Conservation (phyloP, 2,329 filamentous ascomycete species). For the Paecilomyces sp. region DNA sequence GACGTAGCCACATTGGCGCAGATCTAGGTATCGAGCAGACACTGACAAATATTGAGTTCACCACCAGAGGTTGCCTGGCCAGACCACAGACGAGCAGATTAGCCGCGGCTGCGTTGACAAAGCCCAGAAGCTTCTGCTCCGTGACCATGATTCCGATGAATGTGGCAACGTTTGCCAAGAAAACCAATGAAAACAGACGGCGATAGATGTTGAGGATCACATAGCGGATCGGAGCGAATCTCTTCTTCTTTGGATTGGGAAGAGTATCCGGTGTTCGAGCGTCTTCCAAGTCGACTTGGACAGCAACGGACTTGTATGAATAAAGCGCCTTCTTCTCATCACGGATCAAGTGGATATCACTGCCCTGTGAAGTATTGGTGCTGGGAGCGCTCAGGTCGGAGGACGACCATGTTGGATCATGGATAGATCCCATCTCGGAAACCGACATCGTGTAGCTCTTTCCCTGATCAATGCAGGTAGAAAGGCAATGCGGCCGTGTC, state of each 20-base stretch:
- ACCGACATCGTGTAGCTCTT: neutral
- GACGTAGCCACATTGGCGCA: constrained; percentile 39
- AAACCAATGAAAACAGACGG: constrained; percentile 36
- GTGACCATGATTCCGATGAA: constrained; percentile 30
- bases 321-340: neutral
- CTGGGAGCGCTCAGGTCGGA: neutral
- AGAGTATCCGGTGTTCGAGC: constrained; percentile 11
- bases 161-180: constrained; percentile 29
- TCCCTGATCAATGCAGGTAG: neutral
- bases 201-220: constrained; percentile 34
- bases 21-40: constrained; percentile 40
- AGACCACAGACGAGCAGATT: constrained; percentile 43
- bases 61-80: constrained; percentile 47
- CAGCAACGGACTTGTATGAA: neutral
- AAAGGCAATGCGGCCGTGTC: neutral
- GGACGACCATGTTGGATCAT: neutral
- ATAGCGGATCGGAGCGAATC: constrained; percentile 26
- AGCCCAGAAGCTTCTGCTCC: constrained; percentile 26
- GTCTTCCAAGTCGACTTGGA: constrained; percentile 19
- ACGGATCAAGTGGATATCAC: neutral
- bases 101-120: constrained; percentile 37
- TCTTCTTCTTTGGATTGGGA: constrained; percentile 10
- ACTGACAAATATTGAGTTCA: constrained; percentile 43
- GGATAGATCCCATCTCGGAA: neutral
- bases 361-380: neutral